Percentiles rank a stretch among this genome's conserved stretches.
Conservation (phyloP, 306 rosid genomes). For the Cicer chorassanicum region DNA sequence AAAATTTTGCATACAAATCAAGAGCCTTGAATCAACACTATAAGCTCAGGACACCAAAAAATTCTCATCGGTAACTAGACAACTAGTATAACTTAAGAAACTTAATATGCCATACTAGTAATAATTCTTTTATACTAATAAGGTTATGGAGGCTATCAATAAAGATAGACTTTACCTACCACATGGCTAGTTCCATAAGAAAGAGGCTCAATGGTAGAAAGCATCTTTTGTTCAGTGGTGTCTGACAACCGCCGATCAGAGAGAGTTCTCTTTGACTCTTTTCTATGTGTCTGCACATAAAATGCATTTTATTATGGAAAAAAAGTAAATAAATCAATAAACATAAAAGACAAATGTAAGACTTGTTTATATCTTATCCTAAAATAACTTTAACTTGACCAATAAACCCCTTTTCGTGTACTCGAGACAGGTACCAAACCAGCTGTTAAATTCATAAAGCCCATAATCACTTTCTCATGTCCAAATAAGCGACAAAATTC, state of each 20-base stretch:
- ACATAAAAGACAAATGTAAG: conserved; percentile 24
- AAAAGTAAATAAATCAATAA: neutral
- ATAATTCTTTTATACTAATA: neutral
- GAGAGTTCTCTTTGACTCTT: conserved; percentile 53
- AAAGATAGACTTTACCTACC: conserved; percentile 58
- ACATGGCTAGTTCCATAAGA: conserved; percentile 71
- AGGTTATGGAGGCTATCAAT: conserved; percentile 2
- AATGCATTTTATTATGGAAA: conserved; percentile 1
- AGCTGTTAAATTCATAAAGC: no score
- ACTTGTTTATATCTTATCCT: neutral
- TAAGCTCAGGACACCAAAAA: conserved; percentile 17
- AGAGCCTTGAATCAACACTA: neutral
- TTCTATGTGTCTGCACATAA: conserved; percentile 69
- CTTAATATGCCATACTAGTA: neutral
- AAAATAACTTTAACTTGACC: no score
- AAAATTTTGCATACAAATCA: conserved; percentile 9
- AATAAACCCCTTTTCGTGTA: no score
- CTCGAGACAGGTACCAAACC: no score
- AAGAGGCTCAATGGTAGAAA: conserved; percentile 66
- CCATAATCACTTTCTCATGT: no score
- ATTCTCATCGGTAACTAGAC: neutral
- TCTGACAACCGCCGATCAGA: conserved; percentile 44
- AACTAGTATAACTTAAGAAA: conserved; percentile 23
- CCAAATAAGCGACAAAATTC: no score
- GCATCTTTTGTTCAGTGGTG: conserved; percentile 51